Base-by-base conservation (phyloP, 2,329 filamentous ascomycete genomes). In the Triangularia setosa region DNA sequence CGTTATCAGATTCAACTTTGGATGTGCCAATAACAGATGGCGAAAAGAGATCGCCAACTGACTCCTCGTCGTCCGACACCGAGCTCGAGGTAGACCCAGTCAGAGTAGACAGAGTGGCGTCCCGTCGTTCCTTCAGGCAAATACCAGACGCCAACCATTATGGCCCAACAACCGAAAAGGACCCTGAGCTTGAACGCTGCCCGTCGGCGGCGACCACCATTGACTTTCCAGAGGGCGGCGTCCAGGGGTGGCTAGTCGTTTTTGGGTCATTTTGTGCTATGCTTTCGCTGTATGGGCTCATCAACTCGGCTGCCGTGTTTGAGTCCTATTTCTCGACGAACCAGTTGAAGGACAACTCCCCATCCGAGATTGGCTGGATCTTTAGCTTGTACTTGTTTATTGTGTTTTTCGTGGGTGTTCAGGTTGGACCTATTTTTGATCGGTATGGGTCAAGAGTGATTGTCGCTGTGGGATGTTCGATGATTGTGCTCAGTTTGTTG, bases 361-460 rank as follows among this genome's bases (percentile, higher is more conserved):
- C 88, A 11, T 88, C 87, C 3, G 82, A 85, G 60, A 88, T 93
- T 58, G 90, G 90, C n/a, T 96, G 92, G 92, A 91, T 96, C 68
- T 93, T 94, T 71, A 88, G 89, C 70, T 78, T 95, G 60, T 94
- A 93, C 73, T 82, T 91, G 28, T 96, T 95, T 72, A 79, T 94
- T 56, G 85, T 90, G 55, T 94, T 95, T 75, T 91, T 94, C 72
- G 87, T 90, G 40, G 91, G 92, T 25, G 85, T 96, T 9, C 90
- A 94, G 71, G 88, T 93, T 58, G 92, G 92, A 0, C 91, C 92
- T 0, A 75, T 95, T 40, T 96, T 96, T 73, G 92, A 96, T 73
- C 83, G 84, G 56, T 84, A 89, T 68, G 92, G 92, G 0, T 90
- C 92, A 0, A 81, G 86, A 14, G 74, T 83, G 65, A 81, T 95